Percentiles rank a stretch among this genome's conserved stretches.
phyloP scores from a whole-genome alignment of 2,329 filamentous ascomycete species.

The Fusarium sp. region DNA sequence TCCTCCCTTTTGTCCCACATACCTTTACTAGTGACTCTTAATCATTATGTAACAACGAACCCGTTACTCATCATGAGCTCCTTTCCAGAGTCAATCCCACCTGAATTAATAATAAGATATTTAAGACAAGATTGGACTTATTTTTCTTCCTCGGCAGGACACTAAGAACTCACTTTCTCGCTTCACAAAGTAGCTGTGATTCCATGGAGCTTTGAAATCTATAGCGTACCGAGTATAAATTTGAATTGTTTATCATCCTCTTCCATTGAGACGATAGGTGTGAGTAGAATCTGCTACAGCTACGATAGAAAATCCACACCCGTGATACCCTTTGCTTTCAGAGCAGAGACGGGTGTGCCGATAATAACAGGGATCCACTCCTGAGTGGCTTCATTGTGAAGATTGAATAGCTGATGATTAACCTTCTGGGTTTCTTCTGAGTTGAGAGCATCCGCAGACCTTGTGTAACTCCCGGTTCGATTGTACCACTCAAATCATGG shows the following conservation, averaged over 20 bases:
- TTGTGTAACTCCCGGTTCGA: fast-evolving
- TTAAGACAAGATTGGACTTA: not conserved
- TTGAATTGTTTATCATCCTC: not conserved
- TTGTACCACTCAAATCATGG: not conserved
- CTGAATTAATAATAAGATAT: not conserved
- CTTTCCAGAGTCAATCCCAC: not conserved
- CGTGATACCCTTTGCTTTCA: not conserved
- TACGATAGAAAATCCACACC: not conserved
- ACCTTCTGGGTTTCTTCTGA: not conserved
- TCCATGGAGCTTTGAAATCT: not conserved
- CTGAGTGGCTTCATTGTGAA: not conserved
- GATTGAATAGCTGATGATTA: not conserved
- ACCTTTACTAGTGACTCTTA: fast-evolving
- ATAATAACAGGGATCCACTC: not conserved
- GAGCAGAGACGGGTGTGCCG: not conserved
- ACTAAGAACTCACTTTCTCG: not conserved
- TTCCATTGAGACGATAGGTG: not conserved
- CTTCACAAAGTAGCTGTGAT: not conserved
- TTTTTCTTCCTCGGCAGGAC: not conserved
- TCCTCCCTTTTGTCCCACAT: not conserved
- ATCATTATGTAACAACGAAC: fast-evolving
- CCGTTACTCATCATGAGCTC: not conserved
- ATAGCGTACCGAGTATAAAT: not conserved
- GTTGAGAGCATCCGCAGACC: not conserved
- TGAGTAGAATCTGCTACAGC: not conserved